Base-by-base conservation (phyloP, 805 yeast genomes). In the Tetrapisispora pingtungensis region DNA sequence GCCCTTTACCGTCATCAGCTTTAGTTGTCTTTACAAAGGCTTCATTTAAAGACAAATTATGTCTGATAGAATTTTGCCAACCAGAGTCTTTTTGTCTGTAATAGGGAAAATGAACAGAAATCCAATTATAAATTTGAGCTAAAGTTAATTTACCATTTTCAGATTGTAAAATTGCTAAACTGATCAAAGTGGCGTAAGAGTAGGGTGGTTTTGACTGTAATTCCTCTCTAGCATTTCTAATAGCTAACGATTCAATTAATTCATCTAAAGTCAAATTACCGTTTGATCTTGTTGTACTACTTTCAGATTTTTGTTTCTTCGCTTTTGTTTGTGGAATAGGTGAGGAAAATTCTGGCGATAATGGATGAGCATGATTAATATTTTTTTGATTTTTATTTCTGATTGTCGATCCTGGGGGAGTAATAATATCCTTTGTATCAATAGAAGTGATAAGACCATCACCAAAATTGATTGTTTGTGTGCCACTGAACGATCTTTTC, bases 11-110 rank as follows among this genome's bases (percentile, higher is more conserved):
- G 66, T 84, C 94, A 53, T 84, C 82, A 12, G 96, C 89, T 61
- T 89, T 83, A 52, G 85, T 95, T 19, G 93, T 61, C 65, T 90
- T 90, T 40, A 83, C 73, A 59, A 90, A 90, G 0, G 97, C 96
- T 59, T 93, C 93, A 65, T 90, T 93, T 54, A 90, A 72, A 12
- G 96, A 87, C 27, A 90, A 69, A 53, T 93, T 90, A 65, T 90
- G 98, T 49, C 98, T 80, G 50, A 90, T 93, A 30, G 96, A 89
- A 66, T 90, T 90, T 65, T 90, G 97, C 98, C 98, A 90, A 24
- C 97, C 96, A 10, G 86, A 83, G 54, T 87, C 95, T 47, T 84
- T 83, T 50, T 77, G 78, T 50, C 80, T 78, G 65, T 93, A 93
- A 61, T 81, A 90, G 49, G 72, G 75, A 63, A 89, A 90, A 32